Evolutionary conservation across 441 rosid genomes (phyloP), one percentile per base, ranked within the genome.

Genomic region (Theobroma grandiflorum): DNA sequence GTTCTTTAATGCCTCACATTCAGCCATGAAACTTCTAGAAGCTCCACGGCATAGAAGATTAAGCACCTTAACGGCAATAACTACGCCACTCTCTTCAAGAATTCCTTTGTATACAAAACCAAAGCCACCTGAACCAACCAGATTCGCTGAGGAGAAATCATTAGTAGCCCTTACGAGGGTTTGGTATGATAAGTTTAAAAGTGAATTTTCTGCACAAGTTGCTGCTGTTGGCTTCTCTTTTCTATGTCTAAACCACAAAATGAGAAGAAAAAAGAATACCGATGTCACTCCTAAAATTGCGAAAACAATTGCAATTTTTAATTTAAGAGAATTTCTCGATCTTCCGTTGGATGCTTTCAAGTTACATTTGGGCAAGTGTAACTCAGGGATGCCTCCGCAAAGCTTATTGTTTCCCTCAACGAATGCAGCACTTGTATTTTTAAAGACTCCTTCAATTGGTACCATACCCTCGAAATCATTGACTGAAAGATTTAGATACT

Each of bases 61-160:
- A 11, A 73, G 77, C 38, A 73, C 77, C 2, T 73, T 73, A 3
- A 73, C 16, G 0, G 77, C 77, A 38, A 73, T 38, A 55, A 22
- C 8, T 53, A 3, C 26, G 8, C 62, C 65, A 40, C 15, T 55
- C 4, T 72, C 37, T 0, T 35, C 26, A 12, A 87, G 69, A 18
- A 58, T 26, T 57, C 85, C 85, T 69, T 64, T 83, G 26, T 87
- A 87, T 26, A 84, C 86, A 2, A 78, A 49, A 8, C 83, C 79
- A 55, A 74, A 84, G 33, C 83, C 53, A 1, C 86, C 86, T 3
- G 1, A 16, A 6, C 87, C 86, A 31, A 84, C n/a, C 76, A 78
- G 8, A 16, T 84, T 73, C 1, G 52, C 7, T 1, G 26, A 8
- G 8, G 87, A 78, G 72, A 86, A 84, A 1, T 83, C 84, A 73